These are phyloP conservation scores for Brettanomyces nanus DNA, from an alignment of 805 yeast genomes.

Conservation along the genomic window DNA sequence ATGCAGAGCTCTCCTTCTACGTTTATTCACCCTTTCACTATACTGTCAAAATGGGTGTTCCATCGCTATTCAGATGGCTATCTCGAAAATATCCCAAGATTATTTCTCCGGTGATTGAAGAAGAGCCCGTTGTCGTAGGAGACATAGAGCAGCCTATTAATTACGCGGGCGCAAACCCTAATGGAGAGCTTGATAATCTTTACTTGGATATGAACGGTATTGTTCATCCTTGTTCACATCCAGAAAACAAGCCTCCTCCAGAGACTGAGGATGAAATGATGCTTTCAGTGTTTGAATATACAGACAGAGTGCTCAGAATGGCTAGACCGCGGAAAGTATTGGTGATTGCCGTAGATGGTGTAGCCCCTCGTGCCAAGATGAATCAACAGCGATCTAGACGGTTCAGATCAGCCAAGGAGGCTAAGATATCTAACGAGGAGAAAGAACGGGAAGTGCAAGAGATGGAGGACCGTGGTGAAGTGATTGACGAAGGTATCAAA, in stretches of 20 bases:
- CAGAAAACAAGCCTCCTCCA: constrained; percentile 94
- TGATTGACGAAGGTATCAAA: constrained; percentile 67
- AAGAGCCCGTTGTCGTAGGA: constrained; percentile 46
- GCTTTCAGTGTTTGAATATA: constrained; percentile 84
- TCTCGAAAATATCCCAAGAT: constrained; percentile 90
- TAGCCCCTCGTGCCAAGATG: constrained; percentile 98
- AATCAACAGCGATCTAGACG: constrained; percentile 94
- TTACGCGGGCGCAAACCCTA: constrained; percentile 76
- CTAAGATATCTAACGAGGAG: constrained; percentile 67
- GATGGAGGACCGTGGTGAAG: constrained; percentile 57
- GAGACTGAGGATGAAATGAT: constrained; percentile 96
- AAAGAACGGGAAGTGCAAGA: constrained; percentile 52
- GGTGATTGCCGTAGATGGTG: constrained; percentile 97
- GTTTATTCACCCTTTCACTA: too few species aligned
- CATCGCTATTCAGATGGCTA: constrained; percentile 95
- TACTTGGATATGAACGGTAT: constrained; percentile 98
- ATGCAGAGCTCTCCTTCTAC: too few species aligned
- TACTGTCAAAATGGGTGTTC: constrained; percentile 75
- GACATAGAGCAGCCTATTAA: constrained; percentile 58
- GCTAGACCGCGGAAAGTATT: constrained; percentile 91
- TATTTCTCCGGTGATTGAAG: constrained; percentile 83
- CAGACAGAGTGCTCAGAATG: constrained; percentile 85
- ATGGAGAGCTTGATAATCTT: constrained; percentile 90
- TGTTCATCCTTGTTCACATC: constrained; percentile 98
- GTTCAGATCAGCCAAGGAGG: constrained; percentile 87